Evolutionary conservation across 2,329 filamentous ascomycete species (phyloP), one percentile per base, ranked within the genome.

Genomic region (Chlorencoelia australis): DNA sequence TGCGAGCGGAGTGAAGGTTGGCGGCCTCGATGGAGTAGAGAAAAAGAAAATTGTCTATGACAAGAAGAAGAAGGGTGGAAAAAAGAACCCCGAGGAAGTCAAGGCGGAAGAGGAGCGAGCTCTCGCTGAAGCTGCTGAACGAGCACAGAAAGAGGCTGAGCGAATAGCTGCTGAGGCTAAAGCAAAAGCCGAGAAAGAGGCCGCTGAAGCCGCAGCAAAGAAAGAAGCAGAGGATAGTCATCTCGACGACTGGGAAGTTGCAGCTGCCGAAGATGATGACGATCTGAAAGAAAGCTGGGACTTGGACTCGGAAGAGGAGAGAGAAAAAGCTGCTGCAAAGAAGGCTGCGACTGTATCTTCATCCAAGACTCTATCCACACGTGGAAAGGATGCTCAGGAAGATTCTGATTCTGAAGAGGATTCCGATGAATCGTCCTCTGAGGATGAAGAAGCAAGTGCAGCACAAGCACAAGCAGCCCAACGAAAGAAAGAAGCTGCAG

Each of bases 251-350:
- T 94, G 88, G 88, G 86, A 95, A 60, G 76, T 79, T 19, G 79
- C 84, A 33, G 86, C 82, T 19, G 82, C 79, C 17, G 82, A 83
- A 31, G 75, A 73, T 8, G 75, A 83, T 17, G 79, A 81, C 11
- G 79, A 82, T 42, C 71, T 94, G 53, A 95, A 95, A 63, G 89
- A 95, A 48, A 89, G 81, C 66, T 96, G 89, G 89, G 89, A 96
- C 58, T 87, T 83, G 21, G 82, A 86, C 37, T 79, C 51, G 3
- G 82, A 84, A 32, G 81, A 84, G 5, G 82, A 87, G 51, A 41
- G 52, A 56, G 54, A 66, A 69, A 58, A 60, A 39, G 47, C 55
- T 21, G 55, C 49, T 27, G 50, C 48, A 6, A 51, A 51, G 40
- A 56, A 52, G 28, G 44, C 50, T 22, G 40, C 47, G n/a, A 35